Evolutionary conservation across 768 basidiomycete species (phyloP), one percentile per base, ranked within the genome.

Genomic region (Myochromella boudieri): DNA sequence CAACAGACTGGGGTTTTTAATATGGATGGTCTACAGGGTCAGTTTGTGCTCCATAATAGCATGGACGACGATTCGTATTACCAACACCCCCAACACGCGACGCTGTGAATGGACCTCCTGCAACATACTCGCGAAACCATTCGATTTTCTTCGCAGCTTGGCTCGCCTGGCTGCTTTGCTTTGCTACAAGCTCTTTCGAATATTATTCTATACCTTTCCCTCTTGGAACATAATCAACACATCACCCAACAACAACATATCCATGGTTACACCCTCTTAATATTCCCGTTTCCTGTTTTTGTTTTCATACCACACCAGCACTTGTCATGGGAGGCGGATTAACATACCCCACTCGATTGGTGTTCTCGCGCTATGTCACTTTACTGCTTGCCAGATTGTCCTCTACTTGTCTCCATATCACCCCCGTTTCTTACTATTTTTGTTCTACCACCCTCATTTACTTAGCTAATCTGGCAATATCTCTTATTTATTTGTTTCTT

Each of bases 51-150:
- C 14, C 53, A 57, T 31, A n/a, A n/a, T n/a, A 21, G 42, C 14
- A 46, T 55, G 41, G 53, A 53, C 4, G 49, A 52, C 7, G 54
- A 52, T 27, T 32, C 50, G 26, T 60, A 46, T 42, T 57, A 54
- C 37, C 10, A 42, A 8, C 53, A 52, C 22, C 27, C 47, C 7
- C 48, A 53, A 3, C 53, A 55, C 43, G 49, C 49, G 44, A 53
- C 58, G 28, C 39, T 58, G 4, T 58, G 42, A 47, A 34, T n/a
- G 6, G 5, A 7, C 33, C 7, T n/a, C 5, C n/a, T 14, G 6
- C 5, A 7, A 6, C 6, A 34, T 6, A 34, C 14, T n/a, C 14
- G 14, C 33, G 18, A 34, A 34, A 34, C 14, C 14, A 6, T 34
- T 6, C 33, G 14, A 31, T 31, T n/a, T n/a, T n/a, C n/a, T n/a